A percentile compares a stretch with the other conserved stretches of the same genome.
phyloP scores from a whole-genome alignment of 768 basidiomycete species.

The Lactarius trivialis region DNA sequence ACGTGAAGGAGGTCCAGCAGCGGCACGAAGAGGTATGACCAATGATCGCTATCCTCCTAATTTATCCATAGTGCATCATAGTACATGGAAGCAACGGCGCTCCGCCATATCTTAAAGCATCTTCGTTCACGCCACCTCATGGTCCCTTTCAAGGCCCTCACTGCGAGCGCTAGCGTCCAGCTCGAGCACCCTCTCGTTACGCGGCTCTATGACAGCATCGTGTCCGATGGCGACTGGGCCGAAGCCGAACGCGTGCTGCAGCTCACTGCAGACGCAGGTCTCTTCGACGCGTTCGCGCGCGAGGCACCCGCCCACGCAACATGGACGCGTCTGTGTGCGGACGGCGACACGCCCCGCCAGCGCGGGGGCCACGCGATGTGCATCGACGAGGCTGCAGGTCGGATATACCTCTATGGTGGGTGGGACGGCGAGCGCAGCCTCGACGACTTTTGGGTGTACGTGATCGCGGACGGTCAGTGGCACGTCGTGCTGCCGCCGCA shows the following conservation, averaged over 20 bases:
- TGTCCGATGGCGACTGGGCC: slow-evolving; percentile 60
- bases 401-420: slow-evolving; percentile 73
- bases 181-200: slow-evolving; percentile 70
- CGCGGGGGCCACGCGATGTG: slow-evolving; percentile 83
- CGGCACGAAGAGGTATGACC: slow-evolving; percentile 57
- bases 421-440: slow-evolving; percentile 69
- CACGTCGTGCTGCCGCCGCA: slow-evolving; percentile 40
- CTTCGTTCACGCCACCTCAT: slow-evolving; percentile 70
- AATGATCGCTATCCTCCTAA: background rate
- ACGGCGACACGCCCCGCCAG: slow-evolving; percentile 57
- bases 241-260: slow-evolving; percentile 49
- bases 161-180: slow-evolving; percentile 46
- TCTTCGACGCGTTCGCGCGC: slow-evolving; percentile 57
- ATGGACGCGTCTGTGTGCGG: slow-evolving; percentile 54
- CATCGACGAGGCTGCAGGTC: slow-evolving; percentile 53
- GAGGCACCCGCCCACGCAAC: slow-evolving; percentile 51
- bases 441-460: slow-evolving; percentile 76
- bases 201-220: slow-evolving; percentile 53
- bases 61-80: slow-evolving; percentile 26
- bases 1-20: slow-evolving; percentile 47
- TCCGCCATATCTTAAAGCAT: slow-evolving; percentile 68
- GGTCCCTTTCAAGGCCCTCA: slow-evolving; percentile 54
- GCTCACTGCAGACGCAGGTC: slow-evolving; percentile 43
- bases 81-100: slow-evolving; percentile 59
- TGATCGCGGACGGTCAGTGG: slow-evolving; percentile 56